phyloP scores from a whole-genome alignment of 495 filamentous ascomycete species.

The Penicillium canariense region DNA sequence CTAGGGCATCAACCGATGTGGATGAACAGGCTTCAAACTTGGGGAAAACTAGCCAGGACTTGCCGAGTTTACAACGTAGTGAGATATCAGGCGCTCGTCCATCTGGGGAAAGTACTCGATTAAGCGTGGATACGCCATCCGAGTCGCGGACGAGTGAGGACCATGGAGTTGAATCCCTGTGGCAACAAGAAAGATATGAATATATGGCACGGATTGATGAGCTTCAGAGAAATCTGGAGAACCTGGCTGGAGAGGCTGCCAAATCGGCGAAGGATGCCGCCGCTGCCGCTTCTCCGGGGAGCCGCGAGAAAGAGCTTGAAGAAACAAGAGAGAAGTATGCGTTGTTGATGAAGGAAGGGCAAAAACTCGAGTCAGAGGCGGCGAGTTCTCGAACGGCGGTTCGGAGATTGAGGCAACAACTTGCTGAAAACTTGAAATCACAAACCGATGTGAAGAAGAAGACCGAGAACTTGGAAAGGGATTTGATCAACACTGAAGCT shows the following conservation, averaged over 20 bases:
- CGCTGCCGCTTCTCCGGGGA: conserved; percentile 57
- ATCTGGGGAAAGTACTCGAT: conserved; percentile 16
- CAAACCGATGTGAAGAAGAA: conserved; percentile 47
- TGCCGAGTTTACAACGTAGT: conserved; percentile 6
- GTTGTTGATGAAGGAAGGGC: conserved; percentile 86
- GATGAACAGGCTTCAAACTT: conserved; percentile 6
- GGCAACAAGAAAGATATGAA: conserved; percentile 75
- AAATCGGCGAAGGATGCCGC: conserved; percentile 67
- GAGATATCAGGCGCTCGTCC: conserved; percentile 1
- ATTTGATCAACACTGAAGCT: conserved; percentile 55
- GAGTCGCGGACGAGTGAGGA: conserved; percentile 40
- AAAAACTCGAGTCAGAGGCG: conserved; percentile 82
- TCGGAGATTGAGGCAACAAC: conserved; percentile 77
- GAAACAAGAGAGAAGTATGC: conserved; percentile 91
- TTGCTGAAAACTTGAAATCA: conserved; percentile 52
- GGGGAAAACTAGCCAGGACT: conserved; percentile 9
- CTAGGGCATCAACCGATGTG: conserved; percentile 17
- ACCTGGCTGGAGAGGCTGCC: conserved; percentile 74
- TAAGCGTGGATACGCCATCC: conserved; percentile 13
- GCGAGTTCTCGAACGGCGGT: conserved; percentile 70
- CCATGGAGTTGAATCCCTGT: conserved; percentile 57
- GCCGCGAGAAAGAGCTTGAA: conserved; percentile 70
- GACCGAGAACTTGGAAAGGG: conserved; percentile 66
- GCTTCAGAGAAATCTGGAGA: conserved; percentile 83
- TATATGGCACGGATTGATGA: conserved; percentile 93